Evolutionary conservation across 805 yeast species (phyloP).

Genomic region (Kluyveromyces siamensis): DNA sequence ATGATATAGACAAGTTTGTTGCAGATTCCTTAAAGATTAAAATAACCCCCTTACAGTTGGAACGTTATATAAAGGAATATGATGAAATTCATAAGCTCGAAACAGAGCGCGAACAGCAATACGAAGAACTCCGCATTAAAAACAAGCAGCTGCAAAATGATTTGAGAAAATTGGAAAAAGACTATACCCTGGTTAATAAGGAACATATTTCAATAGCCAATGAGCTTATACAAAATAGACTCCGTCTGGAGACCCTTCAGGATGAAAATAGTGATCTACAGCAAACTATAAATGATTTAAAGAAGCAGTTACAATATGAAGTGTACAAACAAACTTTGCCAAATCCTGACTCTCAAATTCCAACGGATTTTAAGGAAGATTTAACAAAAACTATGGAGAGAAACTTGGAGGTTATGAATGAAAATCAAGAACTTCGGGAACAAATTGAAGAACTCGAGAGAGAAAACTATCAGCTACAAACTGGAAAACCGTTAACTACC

Average conservation of each 20-base stretch:
- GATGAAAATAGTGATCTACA: conserved; percentile 64
- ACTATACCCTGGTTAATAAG: conserved; percentile 57
- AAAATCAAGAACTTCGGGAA: conserved; percentile 49
- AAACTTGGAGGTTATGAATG: conserved; percentile 57
- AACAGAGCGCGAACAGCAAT: conserved; percentile 49
- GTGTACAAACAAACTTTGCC: conserved; percentile 21
- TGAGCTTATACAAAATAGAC: conserved; percentile 73
- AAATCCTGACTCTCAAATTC: conserved; percentile 30
- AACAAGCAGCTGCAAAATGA: conserved; percentile 70
- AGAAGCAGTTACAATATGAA: conserved; percentile 30
- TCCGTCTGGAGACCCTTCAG: conserved; percentile 60
- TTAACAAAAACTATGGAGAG: conserved; percentile 51
- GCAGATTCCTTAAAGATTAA: conserved; percentile 67
- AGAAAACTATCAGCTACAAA: conserved; percentile 31
- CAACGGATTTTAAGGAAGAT: conserved; percentile 39
- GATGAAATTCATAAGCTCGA: conserved; percentile 64
- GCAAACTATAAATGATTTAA: conserved; percentile 39
- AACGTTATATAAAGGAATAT: conserved; percentile 65
- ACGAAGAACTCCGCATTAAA: conserved; percentile 52
- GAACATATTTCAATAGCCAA: conserved; percentile 86
- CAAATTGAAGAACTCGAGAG: conserved; percentile 36
- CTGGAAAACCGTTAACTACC: conserved; percentile 14
- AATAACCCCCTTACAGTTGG: conserved; percentile 62
- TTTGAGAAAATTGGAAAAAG: conserved; percentile 61
- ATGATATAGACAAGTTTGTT: conserved; percentile 67